Conservation (phyloP, 2,329 filamentous ascomycete species). For the Botrytis fabae region DNA sequence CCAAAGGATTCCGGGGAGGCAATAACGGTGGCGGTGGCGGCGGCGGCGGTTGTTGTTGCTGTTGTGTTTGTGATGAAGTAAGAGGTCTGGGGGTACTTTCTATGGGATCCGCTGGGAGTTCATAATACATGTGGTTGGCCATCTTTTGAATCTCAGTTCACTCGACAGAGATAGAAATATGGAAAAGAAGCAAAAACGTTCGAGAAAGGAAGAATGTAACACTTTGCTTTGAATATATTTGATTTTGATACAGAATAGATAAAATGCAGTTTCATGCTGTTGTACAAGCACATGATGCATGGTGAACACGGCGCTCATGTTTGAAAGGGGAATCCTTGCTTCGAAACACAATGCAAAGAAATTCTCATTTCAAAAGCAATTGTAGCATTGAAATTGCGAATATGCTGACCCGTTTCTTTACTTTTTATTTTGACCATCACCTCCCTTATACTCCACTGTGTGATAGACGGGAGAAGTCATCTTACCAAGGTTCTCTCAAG, state of each 20-base stretch:
- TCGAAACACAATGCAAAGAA: conserved; percentile 16
- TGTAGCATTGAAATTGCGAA: background rate
- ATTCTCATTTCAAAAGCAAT: conserved; percentile 8
- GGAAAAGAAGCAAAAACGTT: background rate
- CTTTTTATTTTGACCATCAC: background rate
- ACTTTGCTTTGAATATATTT: background rate
- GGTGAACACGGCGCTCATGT: conserved; percentile 11
- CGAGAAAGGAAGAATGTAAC: background rate
- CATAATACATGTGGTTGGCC: background rate
- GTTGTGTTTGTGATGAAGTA: background rate
- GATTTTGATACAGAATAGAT: conserved; percentile 2
- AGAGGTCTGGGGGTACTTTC: background rate
- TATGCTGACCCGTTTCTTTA: background rate
- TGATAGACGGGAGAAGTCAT: too few relatives aligned
- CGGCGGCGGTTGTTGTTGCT: background rate
- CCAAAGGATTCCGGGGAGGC: background rate
- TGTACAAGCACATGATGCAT: conserved; percentile 14
- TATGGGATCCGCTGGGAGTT: conserved; percentile 19
- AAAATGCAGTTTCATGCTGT: conserved; percentile 14
- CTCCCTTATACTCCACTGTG: background rate
- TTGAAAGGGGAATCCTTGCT: conserved; percentile 18
- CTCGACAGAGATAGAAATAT: background rate
- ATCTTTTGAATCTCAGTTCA: background rate
- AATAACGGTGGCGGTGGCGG: background rate
- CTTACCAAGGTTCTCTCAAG: background rate